phyloP scores from a whole-genome alignment of 257 asterid species.

The Orobanche coerulescens region DNA sequence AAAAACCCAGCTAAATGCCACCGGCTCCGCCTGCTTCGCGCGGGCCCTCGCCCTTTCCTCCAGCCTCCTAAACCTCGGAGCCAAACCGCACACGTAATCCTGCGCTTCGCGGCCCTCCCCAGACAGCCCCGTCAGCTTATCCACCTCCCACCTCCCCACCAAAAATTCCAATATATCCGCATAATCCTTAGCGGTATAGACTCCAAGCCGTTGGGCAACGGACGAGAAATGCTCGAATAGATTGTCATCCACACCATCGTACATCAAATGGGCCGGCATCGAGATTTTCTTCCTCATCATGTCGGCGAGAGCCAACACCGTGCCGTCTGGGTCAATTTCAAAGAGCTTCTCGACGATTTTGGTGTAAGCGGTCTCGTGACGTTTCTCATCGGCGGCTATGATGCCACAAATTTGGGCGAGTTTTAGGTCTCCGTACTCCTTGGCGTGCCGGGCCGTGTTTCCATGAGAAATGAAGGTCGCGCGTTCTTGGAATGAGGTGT shows the following conservation, averaged over 20 bases:
- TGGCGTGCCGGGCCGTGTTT: conserved; percentile 54
- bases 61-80: conserved; percentile 40
- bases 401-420: conserved; percentile 54
- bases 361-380: conserved; percentile 57
- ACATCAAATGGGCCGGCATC: conserved; percentile 59
- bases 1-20: conserved; percentile 47
- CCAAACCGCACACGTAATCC: conserved; percentile 44
- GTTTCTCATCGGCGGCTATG: conserved; percentile 57
- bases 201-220: conserved; percentile 49
- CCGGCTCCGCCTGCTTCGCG: conserved; percentile 32
- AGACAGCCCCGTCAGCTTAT: conserved; percentile 46
- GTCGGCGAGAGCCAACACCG: conserved; percentile 39
- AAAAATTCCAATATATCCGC: conserved; percentile 48
- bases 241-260: conserved; percentile 42
- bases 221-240: conserved; percentile 45
- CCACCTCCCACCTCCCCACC: conserved; percentile 49
- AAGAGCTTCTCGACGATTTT: conserved; percentile 48
- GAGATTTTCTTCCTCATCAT: conserved; percentile 59
- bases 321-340: conserved; percentile 44
- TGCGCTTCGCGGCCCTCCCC: conserved; percentile 50
- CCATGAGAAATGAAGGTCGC: conserved; percentile 58
- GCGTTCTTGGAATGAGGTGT: conserved; percentile 55
- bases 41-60: conserved; percentile 49
- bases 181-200: conserved; percentile 52
- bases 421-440: conserved; percentile 45